Evolutionary conservation across 176 grass and related monocot species (phyloP).

Genomic region (Pontederia crassipes): DNA sequence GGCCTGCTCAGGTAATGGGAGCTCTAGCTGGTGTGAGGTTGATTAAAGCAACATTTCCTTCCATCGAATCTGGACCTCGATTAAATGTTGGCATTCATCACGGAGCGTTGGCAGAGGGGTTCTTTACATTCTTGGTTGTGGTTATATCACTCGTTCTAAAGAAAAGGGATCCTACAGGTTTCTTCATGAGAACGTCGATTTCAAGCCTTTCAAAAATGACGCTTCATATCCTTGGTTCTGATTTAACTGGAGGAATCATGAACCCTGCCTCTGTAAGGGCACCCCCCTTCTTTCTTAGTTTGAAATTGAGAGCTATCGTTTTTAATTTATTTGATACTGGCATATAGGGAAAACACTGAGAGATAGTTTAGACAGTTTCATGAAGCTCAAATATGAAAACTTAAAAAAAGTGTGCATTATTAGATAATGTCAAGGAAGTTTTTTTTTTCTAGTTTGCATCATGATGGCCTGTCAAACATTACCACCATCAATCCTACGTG

Average conservation of each 20-base stretch:
- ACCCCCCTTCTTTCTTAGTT: background rate
- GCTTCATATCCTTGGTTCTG: conserved; percentile 88
- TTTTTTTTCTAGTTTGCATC: no score
- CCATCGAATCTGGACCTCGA: conserved; percentile 63
- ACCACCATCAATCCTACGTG: no score
- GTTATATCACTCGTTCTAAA: conserved; percentile 66
- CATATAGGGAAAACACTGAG: no score
- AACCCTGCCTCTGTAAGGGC: conserved; percentile 91
- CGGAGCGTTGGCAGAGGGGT: conserved; percentile 67
- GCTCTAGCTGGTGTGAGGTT: conserved; percentile 50
- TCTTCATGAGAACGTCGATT: conserved; percentile 97
- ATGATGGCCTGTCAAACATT: no score
- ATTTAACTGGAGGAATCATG: conserved; percentile 94
- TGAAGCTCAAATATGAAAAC: no score
- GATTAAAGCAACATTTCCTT: conserved; percentile 48
- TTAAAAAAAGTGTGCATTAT: no score
- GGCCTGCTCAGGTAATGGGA: conserved; percentile 49
- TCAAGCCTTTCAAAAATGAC: conserved; percentile 71
- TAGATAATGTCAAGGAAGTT: no score
- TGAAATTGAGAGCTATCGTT: background rate
- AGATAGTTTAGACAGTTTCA: no score
- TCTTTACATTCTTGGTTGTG: conserved; percentile 76
- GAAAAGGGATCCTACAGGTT: conserved; percentile 62
- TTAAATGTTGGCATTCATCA: conserved; percentile 57
- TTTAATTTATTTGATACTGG: background rate